Conservation (phyloP, 371 early-diverging fungal species). For the Chytridium lagenaria region DNA sequence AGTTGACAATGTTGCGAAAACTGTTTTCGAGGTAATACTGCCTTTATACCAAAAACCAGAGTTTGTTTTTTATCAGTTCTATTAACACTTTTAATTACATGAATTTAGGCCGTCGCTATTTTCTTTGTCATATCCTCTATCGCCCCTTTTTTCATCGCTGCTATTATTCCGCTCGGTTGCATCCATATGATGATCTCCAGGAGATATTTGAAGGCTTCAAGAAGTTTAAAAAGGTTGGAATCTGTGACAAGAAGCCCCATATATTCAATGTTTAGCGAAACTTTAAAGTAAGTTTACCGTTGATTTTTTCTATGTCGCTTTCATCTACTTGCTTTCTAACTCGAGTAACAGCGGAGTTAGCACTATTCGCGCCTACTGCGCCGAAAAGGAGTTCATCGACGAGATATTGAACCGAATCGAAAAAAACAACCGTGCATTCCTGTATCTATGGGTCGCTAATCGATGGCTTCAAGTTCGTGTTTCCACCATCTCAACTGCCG, state of each 20-base stretch:
- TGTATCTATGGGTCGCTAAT: constrained; percentile 81
- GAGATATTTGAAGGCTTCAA: constrained; percentile 68
- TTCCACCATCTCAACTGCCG: constrained; percentile 69
- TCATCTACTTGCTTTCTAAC: constrained; percentile 25
- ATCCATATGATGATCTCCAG: constrained; percentile 35
- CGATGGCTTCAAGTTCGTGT: constrained; percentile 86
- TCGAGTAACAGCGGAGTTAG: constrained; percentile 54
- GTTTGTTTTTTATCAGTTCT: background rate
- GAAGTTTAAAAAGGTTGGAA: constrained; percentile 80
- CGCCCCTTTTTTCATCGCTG: constrained; percentile 57
- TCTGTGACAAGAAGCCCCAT: constrained; percentile 76
- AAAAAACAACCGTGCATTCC: constrained; percentile 76
- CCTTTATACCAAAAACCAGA: no score
- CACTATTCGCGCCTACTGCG: constrained; percentile 76
- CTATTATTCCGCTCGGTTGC: constrained; percentile 23
- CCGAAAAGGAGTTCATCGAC: constrained; percentile 31
- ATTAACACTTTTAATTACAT: constrained; percentile 11
- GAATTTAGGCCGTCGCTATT: constrained; percentile 13
- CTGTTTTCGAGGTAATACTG: constrained; percentile 25
- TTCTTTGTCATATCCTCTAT: constrained; percentile 41
- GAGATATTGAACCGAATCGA: constrained; percentile 47
- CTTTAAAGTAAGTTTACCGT: constrained; percentile 47
- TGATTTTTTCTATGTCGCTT: background rate
- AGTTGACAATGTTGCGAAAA: constrained; percentile 17
- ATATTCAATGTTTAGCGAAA: constrained; percentile 78